Conservation (phyloP, 1,284 basidiomycete genomes). For the Ustilago bromivora region DNA sequence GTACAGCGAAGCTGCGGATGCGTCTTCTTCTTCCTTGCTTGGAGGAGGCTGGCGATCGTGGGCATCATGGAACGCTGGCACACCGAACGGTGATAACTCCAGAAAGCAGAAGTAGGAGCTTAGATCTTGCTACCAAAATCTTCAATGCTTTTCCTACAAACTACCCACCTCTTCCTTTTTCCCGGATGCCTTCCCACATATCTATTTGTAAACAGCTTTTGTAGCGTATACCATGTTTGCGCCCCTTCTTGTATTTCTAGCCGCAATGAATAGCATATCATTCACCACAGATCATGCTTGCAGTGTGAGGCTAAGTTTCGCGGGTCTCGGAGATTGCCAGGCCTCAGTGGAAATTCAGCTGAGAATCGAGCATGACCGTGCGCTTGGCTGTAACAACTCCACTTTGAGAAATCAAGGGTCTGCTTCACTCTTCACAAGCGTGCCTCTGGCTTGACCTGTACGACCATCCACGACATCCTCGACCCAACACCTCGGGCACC, state of each 20-base stretch:
- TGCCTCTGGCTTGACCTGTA: background rate
- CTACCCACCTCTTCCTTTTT: background rate
- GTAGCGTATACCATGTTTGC: slow-evolving; percentile 34
- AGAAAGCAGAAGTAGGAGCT: slow-evolving; percentile 8
- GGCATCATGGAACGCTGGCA: slow-evolving; percentile 31
- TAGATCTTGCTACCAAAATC: background rate
- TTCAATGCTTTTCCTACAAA: background rate
- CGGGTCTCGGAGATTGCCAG: background rate
- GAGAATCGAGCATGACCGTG: background rate
- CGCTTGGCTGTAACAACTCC: background rate
- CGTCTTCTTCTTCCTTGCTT: slow-evolving; percentile 13
- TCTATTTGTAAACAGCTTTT: slow-evolving; percentile 10
- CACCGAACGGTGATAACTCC: slow-evolving; percentile 3
- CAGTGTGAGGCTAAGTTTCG: background rate
- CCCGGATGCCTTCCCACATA: background rate
- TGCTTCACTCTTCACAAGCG: background rate
- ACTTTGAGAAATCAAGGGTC: background rate
- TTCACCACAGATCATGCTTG: background rate
- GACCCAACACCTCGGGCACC: background rate
- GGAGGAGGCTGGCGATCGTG: slow-evolving; percentile 39
- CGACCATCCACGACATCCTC: background rate
- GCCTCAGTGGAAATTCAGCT: background rate
- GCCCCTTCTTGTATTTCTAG: slow-evolving; percentile 30
- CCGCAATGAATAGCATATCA: background rate
- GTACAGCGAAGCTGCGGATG: slow-evolving; percentile 1